Base-by-base conservation (phyloP, 2,329 filamentous ascomycete species). In the Zasmidium angulare region DNA sequence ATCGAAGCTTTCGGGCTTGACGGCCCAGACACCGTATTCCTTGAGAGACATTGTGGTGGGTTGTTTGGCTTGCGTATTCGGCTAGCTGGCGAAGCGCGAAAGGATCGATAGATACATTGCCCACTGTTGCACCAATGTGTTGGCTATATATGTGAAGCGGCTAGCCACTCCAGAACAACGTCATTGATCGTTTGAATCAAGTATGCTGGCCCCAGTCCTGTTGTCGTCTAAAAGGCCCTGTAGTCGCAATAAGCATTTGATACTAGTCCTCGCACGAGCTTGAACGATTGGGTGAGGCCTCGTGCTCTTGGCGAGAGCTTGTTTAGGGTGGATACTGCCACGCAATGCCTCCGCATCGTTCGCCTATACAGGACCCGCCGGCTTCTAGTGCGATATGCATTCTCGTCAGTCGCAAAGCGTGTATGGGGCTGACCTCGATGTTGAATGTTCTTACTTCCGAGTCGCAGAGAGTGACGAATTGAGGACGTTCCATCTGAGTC, bases 11-110 rank as follows among this genome's bases (percentile, higher is more conserved):
- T 29, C 26, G 10, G 56, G 56, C 9, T 53, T 53, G 12, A 50
- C 56, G 40, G 46, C 56, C 56, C 56, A 58, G 23, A 58, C 56
- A 23, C 50, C 50, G 50, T 58, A 58, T 40, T 40, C 40, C 14
- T 43, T 43, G 36, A 43, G 36, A 43, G 36, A 43, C 36, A 43
- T 43, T 19, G 11, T 43, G 12, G 3, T 43, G 6, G 6, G n/a
- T 43, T 10, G 4, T 43, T 29, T 11, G 26, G 26, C 4, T 6
- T 29, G 26, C 26, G 26, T 29, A 29, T 29, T 29, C 26, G 26
- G 6, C 26, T 29, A 29, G 26, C 11, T 29, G 6, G 26, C 11
- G 26, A n/a, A 29, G 26, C 26, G 26, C 26, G 11, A 11, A 29
- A 29, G 26, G 26, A 29, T 29, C 26, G 26, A 29, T 29, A 4